Base-by-base conservation (phyloP, 441 rosid species). In the Omphalea diandra region DNA sequence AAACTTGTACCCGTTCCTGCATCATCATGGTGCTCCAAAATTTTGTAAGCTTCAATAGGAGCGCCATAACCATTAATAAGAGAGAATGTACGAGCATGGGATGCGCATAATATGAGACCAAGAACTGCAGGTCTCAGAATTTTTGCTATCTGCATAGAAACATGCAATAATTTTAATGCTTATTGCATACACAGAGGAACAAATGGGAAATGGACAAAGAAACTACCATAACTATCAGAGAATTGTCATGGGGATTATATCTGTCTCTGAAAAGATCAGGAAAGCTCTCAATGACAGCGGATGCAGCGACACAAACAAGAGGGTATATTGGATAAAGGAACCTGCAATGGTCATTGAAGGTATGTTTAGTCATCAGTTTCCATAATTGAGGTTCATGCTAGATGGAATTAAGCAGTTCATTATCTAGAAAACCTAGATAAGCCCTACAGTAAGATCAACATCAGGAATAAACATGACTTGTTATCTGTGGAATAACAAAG, bases 291-390 rank as follows among this genome's bases (percentile, higher is more conserved):
- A 94, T 92, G 74, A 94, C 93, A 73, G 90, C 93, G 60, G 98
- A 85, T n/a, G 98, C 97, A 77, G 97, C 94, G 71, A 94, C 83
- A 81, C 97, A 92, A 79, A 94, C 82, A 73, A 92, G 93, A 26
- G 96, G 99, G 80, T 90, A 88, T 73, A 94, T 79, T 31, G 97
- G 96, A 83, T 92, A 94, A 12, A 94, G 96, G 75, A 94, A 94
- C 85, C 98, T 94, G 94, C 71, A 79, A 29, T 38, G 29, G 67
- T 14, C 49, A 33, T 55, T 65, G 7, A 72, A 40, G 46, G 63
- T n/a, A 40, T 38, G 52, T 27, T 27, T 53, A n/a, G 44, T 59
- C 41, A 71, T 26, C 65, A 33, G 12, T 69, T 56, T 29, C 14
- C 33, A 52, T 7, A 26, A 22, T 47, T n/a, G 52, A 41, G 58